These are phyloP conservation scores for Trichoderma afroharzianum DNA, from an alignment of 2,329 filamentous ascomycete genomes.

Conservation along the genomic window DNA sequence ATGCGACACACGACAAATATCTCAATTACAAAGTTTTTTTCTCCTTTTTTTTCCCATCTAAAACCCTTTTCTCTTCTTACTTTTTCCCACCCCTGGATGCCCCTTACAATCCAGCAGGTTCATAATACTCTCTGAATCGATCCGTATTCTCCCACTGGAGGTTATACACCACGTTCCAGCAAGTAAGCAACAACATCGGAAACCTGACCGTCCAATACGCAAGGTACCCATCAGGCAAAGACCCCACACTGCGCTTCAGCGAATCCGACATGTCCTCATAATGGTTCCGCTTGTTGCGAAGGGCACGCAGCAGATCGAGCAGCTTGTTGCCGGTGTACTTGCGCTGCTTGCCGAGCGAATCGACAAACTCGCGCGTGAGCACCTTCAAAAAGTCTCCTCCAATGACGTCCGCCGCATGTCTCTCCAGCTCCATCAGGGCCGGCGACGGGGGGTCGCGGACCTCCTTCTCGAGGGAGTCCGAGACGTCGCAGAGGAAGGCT, in stretches of 20 bases:
- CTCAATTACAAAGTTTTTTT: not conserved
- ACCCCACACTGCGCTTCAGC: constrained; percentile 66
- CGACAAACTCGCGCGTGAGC: constrained; percentile 78
- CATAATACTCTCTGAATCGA: constrained; percentile 70
- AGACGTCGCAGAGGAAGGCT: constrained; percentile 91
- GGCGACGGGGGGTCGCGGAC: constrained; percentile 74
- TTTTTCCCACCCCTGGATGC: no score
- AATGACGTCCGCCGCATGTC: constrained; percentile 49
- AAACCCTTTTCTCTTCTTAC: not conserved
- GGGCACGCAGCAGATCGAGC: constrained; percentile 79
- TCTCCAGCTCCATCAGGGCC: constrained; percentile 59
- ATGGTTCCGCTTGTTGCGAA: constrained; percentile 96
- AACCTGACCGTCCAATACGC: constrained; percentile 80
- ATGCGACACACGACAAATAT: not conserved
- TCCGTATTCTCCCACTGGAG: constrained; percentile 60
- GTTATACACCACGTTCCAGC: constrained; percentile 70
- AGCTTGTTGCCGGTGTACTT: constrained; percentile 86
- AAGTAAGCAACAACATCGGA: constrained; percentile 71
- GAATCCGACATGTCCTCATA: constrained; percentile 92
- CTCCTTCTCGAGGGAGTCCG: constrained; percentile 94
- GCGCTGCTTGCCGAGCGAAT: constrained; percentile 86
- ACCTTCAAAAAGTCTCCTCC: constrained; percentile 73
- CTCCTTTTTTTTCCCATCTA: not conserved
- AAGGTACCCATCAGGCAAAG: constrained; percentile 75
- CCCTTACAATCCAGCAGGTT: constrained; percentile 39